Conservation (phyloP, 202 grass and related monocot species). For the Saccharum hybrid region DNA sequence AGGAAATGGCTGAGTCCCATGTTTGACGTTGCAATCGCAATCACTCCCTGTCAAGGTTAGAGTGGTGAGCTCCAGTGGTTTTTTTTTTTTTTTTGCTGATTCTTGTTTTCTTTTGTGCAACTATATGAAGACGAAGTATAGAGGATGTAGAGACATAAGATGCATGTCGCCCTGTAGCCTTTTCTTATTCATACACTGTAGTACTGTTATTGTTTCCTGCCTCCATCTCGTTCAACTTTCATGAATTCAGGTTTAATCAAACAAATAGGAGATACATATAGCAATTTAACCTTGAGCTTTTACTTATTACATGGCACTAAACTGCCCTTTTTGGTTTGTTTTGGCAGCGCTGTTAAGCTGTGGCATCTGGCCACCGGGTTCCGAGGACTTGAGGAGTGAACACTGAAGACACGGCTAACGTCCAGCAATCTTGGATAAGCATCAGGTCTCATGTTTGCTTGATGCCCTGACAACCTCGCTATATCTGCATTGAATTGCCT, state of each 20-base stretch:
- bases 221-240: background rate
- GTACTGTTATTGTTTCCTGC: background rate
- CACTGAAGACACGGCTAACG: background rate
- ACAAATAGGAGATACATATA: background rate
- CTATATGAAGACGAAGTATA: too few relatives aligned
- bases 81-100: too few relatives aligned
- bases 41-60: background rate
- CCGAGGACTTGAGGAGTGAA: background rate
- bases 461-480: background rate
- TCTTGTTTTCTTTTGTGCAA: too few relatives aligned
- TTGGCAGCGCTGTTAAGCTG: background rate
- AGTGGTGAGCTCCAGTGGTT: background rate
- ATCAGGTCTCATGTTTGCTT: background rate
- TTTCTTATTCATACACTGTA: background rate
- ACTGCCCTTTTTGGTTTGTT: background rate
- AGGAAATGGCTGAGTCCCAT: constrained; percentile 4
- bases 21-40: constrained; percentile 28
- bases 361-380: background rate
- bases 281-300: background rate
- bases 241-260: background rate
- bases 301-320: background rate
- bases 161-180: background rate
- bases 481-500: background rate
- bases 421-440: constrained; percentile 24
- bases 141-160: too few relatives aligned